Evolutionary conservation across 2,329 filamentous ascomycete species (phyloP), one percentile per base, ranked within the genome.

Genomic region (Exophiala aquamarina): DNA sequence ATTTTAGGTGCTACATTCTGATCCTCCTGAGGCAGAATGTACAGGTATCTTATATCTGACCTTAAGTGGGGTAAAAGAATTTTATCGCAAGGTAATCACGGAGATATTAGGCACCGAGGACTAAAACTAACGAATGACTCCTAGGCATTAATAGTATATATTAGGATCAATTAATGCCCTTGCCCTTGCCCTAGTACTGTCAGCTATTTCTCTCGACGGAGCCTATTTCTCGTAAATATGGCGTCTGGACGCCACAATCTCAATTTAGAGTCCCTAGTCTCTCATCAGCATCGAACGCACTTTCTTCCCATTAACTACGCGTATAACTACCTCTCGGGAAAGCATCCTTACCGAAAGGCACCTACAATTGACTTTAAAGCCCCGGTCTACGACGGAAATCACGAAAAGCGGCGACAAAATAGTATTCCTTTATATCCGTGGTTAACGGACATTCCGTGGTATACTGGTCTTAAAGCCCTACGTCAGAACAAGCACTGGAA

Each of bases 401-500:
- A 35, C n/a, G 18, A 35, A 15, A 35, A 15, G 13, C n/a, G 32
- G 32, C 13, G 32, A 8, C n/a, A n/a, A n/a, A 8, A 35, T 15
- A 35, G 32, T 17, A 35, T 35, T 15, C 32, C 14, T 11, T 35
- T 35, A 17, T 35, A 35, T 35, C 32, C 32, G 8, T 8, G 8
- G 8, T 8, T 15, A 15, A 35, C 32, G 7, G 14, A 15, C 8
- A 8, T 35, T 8, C 32, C 32, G 7, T 35, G 32, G 32, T 15
- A 35, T 15, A 35, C 13, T 35, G 32, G 32, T 8, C 32, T 35
- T 8, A 11, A 17, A 9, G 7, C 32, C n/a, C 18, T 35, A 17
- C 32, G 32, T 8, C 32, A 35, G 32, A 35, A 35, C 32, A 35
- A 35, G 14, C 14, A 35, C 32, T 35, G 32, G 32, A 17, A 35